Conservation (phyloP, 2,329 filamentous ascomycete genomes). For the Geosmithia morbida region DNA sequence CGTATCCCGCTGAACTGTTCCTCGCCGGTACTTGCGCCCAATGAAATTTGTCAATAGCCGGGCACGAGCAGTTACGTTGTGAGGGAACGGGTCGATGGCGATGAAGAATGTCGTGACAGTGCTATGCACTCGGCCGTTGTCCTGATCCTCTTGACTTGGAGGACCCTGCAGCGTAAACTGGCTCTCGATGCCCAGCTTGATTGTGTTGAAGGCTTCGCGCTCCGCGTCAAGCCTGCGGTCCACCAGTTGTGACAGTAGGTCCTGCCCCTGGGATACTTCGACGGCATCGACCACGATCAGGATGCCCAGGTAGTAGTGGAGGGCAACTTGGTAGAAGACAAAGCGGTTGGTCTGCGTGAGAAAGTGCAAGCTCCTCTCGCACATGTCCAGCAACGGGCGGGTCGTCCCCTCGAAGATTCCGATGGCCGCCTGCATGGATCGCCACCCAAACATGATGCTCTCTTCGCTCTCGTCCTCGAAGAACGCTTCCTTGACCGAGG, state of each 20-base stretch:
- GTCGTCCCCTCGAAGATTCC: constrained; percentile 1
- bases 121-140: neutral
- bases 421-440: neutral
- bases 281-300: constrained; percentile 4
- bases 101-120: neutral
- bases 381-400: constrained; percentile 2
- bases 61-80: neutral
- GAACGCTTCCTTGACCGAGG: constrained; percentile 6
- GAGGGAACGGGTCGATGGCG: constrained; percentile 1
- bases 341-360: constrained; percentile 2
- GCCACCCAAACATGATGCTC: constrained; percentile 4
- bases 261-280: neutral
- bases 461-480: constrained; percentile 5
- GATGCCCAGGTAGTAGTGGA: constrained; percentile 4
- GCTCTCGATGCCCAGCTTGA: constrained; percentile 5
- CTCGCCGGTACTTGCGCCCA: neutral
- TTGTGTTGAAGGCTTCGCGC: constrained; percentile 3
- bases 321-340: constrained; percentile 3
- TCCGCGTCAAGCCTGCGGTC: constrained; percentile 4
- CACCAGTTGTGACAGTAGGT: neutral
- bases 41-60: neutral
- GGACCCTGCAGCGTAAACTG: constrained; percentile 2
- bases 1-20: neutral
- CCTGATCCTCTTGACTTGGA: neutral
- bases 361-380: constrained; percentile 4